Evolutionary conservation across 2,329 filamentous ascomycete genomes (phyloP), one percentile per base, ranked within the genome.

Genomic region (Paecilomyces niveus): DNA sequence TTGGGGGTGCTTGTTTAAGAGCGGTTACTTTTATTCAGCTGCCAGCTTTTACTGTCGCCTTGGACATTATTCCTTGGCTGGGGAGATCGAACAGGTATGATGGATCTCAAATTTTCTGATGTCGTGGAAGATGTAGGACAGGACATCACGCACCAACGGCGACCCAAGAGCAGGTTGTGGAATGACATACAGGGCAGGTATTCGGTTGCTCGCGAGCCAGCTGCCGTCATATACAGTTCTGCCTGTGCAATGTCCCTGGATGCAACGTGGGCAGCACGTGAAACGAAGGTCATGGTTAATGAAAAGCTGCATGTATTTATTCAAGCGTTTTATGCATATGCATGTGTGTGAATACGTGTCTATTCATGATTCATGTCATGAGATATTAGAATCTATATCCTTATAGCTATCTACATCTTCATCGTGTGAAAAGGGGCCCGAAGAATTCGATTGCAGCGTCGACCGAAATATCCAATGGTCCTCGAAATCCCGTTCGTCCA

Each of bases 181-280:
- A n/a, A 45, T 45, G 39, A 45, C n/a, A 45, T 45, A 45, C n/a
- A 45, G 39, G n/a, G 18, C 8, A 45, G 39, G 39, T 7, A 18
- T 45, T 45, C n/a, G 18, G 39, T 45, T 18, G n/a, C 39, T 45
- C 18, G 39, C 39, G 15, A 18, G 39, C 9, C 39, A 21, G 18
- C 39, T 45, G 39, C 18, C 18, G 3, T 21, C n/a, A 18, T 13
- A 18, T 29, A 24, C 50, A 52, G 50, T 24, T 29, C 22, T 29
- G 10, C 22, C 50, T 29, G 15, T 29, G 22, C 21, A 13, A 24
- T 29, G 10, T 29, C 21, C 50, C 26, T 6, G 15, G 21, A 21
- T 29, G 7, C 21, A 71, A 74, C 39, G 39, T 54, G 53, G 39
- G 29, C 18, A 58, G 50, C 59, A 74, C 56, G 61, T 61, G 61